These are phyloP conservation scores for Metschnikowia vanudenii DNA, from an alignment of 805 yeast genomes.

Conservation along the genomic window DNA sequence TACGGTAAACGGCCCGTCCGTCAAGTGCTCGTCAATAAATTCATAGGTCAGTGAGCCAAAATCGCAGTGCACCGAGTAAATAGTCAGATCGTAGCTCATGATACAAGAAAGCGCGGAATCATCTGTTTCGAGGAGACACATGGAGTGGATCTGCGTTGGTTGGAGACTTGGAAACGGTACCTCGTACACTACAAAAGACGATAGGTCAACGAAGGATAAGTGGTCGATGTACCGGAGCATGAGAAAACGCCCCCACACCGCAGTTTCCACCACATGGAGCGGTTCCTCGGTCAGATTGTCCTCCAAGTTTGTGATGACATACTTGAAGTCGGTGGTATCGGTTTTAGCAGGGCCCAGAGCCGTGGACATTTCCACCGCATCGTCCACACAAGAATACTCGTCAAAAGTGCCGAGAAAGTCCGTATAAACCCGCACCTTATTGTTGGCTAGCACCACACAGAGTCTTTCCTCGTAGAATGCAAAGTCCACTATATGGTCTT, in stretches of 20 bases:
- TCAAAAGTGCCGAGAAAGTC: conserved; percentile 69
- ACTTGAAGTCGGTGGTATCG: conserved; percentile 1
- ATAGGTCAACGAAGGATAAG: conserved; percentile 36
- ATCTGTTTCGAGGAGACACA: conserved; percentile 16
- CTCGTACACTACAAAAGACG: conserved; percentile 37
- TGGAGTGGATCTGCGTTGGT: conserved; percentile 23
- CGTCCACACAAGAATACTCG: conserved; percentile 39
- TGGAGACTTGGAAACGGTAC: conserved; percentile 30
- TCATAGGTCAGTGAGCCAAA: conserved; percentile 24
- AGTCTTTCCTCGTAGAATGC: conserved; percentile 54
- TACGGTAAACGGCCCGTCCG: conserved; percentile 49
- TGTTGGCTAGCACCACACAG: conserved; percentile 52
- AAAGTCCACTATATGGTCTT: conserved; percentile 52
- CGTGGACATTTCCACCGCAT: conserved; percentile 2
- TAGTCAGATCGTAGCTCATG: conserved; percentile 29
- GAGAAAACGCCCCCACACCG: conserved; percentile 44
- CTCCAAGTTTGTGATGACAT: conserved; percentile 34
- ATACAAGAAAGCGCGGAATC: conserved; percentile 22
- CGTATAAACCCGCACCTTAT: conserved; percentile 54
- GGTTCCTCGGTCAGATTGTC: conserved; percentile 31
- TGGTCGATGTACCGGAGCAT: conserved; percentile 41
- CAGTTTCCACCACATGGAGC: conserved; percentile 23
- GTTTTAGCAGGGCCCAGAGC: not conserved
- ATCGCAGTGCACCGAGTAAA: conserved; percentile 28
- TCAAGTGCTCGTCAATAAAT: conserved; percentile 36